Evolutionary conservation across 192 early-diverging fungal genomes (phyloP).

Genomic region (Haplosporangium gracile): DNA sequence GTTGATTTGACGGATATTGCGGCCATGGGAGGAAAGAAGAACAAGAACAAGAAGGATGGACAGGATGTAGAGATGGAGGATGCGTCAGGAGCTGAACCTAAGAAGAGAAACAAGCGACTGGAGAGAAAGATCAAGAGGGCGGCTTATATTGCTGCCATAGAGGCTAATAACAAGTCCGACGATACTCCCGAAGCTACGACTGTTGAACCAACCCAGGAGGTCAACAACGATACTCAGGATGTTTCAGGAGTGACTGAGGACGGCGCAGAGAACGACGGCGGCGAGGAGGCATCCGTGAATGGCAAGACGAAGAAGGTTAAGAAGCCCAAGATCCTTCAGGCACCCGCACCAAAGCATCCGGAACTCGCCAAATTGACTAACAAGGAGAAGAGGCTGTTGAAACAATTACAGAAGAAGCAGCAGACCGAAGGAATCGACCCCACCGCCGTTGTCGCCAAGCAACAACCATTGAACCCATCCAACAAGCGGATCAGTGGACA

Average conservation of each 20-base stretch:
- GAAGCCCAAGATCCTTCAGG: constrained; percentile 2
- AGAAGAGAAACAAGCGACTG: constrained; percentile 55
- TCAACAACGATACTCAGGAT: neutral
- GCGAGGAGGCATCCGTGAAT: neutral
- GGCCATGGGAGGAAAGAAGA: constrained; percentile 2
- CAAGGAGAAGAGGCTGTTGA: constrained; percentile 49
- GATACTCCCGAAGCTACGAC: neutral
- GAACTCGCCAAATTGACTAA: constrained; percentile 43
- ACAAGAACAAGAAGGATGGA: constrained; percentile 3
- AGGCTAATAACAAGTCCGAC: constrained; percentile 20
- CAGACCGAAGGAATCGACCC: constrained; percentile 38
- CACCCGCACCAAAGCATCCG: constrained; percentile 15
- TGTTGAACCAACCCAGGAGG: neutral
- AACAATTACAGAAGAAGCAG: constrained; percentile 55
- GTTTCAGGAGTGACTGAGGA: neutral
- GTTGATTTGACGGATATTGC: constrained; percentile 47
- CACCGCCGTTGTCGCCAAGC: neutral
- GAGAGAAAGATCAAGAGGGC: constrained; percentile 53
- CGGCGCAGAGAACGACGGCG: neutral
- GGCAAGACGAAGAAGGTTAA: constrained; percentile 13
- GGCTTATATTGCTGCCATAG: constrained; percentile 47
- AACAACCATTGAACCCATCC: constrained; percentile 17
- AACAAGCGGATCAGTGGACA: constrained; percentile 10
- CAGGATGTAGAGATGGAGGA: constrained; percentile 14
- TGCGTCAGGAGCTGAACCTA: neutral